Conservation (phyloP, 2,329 filamentous ascomycete species). For the Aureobasidium sp. region DNA sequence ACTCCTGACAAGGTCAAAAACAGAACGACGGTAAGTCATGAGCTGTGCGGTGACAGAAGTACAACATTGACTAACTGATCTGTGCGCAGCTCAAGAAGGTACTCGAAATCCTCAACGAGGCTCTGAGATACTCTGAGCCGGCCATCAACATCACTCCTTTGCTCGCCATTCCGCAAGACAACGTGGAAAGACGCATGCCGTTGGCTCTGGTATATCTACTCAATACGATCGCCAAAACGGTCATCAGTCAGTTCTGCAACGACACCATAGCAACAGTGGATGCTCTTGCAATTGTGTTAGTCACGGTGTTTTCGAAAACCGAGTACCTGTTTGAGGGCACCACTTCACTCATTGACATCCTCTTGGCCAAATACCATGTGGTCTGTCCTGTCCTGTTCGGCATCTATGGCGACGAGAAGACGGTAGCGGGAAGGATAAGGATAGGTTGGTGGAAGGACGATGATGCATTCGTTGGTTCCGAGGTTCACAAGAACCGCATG, state of each 20-base stretch:
- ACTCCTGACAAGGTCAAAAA: constrained; percentile 58
- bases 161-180: constrained; percentile 33
- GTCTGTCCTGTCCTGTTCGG: constrained; percentile 81
- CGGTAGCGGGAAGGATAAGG: constrained; percentile 53
- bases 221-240: constrained; percentile 64
- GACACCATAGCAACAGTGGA: constrained; percentile 48
- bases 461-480: constrained; percentile 50
- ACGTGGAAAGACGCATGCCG: constrained; percentile 43
- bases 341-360: constrained; percentile 61
- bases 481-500: constrained; percentile 74
- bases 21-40: constrained; percentile 41
- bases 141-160: constrained; percentile 24
- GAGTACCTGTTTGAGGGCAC: constrained; percentile 51
- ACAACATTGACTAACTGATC: neutral
- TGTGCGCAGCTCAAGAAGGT: constrained; percentile 40
- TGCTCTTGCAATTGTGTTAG: constrained; percentile 67
- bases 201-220: constrained; percentile 64
- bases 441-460: constrained; percentile 60
- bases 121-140: constrained; percentile 18
- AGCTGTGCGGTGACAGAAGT: neutral
- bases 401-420: constrained; percentile 66
- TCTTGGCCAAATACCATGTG: constrained; percentile 77
- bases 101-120: constrained; percentile 40
- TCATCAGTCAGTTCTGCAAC: constrained; percentile 52
- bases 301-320: constrained; percentile 62